Conservation (phyloP, 768 basidiomycete genomes). For the Stropharia rugosoannulata region DNA sequence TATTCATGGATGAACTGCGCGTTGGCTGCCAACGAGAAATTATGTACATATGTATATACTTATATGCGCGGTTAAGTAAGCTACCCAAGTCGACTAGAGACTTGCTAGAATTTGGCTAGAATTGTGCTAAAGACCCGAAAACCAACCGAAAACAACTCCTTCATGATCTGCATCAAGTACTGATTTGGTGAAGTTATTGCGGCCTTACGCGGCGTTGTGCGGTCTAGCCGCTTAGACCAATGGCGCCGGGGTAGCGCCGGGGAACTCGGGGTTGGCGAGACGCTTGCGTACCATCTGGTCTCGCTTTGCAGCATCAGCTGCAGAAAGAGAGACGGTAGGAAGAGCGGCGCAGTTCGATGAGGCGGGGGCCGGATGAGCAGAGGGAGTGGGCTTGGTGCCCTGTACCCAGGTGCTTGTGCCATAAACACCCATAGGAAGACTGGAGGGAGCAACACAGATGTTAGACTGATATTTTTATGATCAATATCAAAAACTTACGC, state of each 20-base stretch:
- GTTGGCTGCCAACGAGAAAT: no score
- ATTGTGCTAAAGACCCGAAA: no score
- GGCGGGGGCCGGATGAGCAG: constrained; percentile 54
- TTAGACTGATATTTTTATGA: constrained; percentile 2
- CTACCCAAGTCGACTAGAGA: neutral
- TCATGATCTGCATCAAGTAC: neutral
- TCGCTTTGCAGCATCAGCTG: constrained; percentile 15
- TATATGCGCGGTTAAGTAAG: no score
- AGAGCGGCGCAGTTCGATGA: constrained; percentile 62
- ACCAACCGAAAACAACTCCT: neutral
- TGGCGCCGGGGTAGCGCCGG: constrained; percentile 12
- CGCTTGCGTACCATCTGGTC: constrained; percentile 5
- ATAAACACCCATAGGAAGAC: constrained; percentile 68
- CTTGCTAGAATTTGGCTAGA: neutral
- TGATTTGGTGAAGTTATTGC: neutral
- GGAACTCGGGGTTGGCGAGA: constrained; percentile 5
- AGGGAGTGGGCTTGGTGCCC: constrained; percentile 55
- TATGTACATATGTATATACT: no score
- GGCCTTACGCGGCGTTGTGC: neutral
- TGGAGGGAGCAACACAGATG: constrained; percentile 11
- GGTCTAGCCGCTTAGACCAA: neutral
- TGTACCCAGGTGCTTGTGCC: constrained; percentile 72
- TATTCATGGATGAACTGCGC: no score
- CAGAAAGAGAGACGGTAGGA: constrained; percentile 31
- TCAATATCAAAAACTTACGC: constrained; percentile 28